Evolutionary conservation across 768 basidiomycete species (phyloP), one percentile per base, ranked within the genome.

Genomic region (Agaricus sinodeliciosus): DNA sequence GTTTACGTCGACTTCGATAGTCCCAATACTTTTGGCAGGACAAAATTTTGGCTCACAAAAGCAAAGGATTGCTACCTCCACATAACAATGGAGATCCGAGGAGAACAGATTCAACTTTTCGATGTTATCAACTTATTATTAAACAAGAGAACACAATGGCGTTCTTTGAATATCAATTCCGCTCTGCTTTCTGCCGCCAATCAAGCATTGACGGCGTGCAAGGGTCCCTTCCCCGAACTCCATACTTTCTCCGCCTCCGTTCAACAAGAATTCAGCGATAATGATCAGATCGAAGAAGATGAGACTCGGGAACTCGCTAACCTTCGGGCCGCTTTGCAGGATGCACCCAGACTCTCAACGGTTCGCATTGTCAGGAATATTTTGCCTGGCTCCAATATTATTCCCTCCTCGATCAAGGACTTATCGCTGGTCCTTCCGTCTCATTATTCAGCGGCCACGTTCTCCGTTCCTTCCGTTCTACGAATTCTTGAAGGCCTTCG

Each of bases 1-100:
- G 59, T 84, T 49, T 76, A 79, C 54, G 67, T 84, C 47, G 71
- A 80, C 54, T 67, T 71, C 49, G 73, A 79, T 56, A 66, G 67
- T 37, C 62, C 69, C 16, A 62, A 77, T 53, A 69, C 75, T 34
- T 64, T 65, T 50, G 63, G 66, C 2, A 72, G 74, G 55, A 76
- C 76, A 18, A 68, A 60, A 15, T 67, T 77, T 49, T 84, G 80
- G 80, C 72, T 84, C 13, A 63, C 67, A 46, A 78, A 68, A 56
- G 77, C 76, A 7, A 66, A 66, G 39, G 62, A 66, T 26, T 71
- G 71, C 15, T 70, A 67, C 7, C 70, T 84, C 42, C 64, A 69
- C 36, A 70, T 81, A 57, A 72, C 73, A 16, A 43, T 84, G 27
- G 68, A 74, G 43, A 57, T 72, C 45, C 59, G 64, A 26, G 52